These are phyloP conservation scores for Argentina anserina DNA, from an alignment of 306 rosid species.

Conservation along the genomic window DNA sequence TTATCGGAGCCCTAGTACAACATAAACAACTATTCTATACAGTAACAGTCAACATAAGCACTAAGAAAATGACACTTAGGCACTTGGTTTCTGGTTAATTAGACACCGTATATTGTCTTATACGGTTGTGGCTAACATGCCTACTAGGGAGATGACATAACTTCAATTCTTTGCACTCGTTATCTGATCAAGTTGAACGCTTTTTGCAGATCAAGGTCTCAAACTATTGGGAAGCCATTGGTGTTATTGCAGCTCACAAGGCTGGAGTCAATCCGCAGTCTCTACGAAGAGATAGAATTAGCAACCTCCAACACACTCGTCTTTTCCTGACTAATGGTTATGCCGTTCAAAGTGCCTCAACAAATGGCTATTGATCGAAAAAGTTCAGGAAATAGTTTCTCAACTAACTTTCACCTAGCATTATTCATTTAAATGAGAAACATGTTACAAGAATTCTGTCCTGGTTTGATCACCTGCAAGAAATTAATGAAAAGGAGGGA, in stretches of 20 bases:
- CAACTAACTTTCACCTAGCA: conserved; percentile 1
- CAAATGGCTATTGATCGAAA: conserved; percentile 15
- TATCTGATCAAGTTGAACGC: conserved; percentile 21
- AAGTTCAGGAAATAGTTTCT: not conserved
- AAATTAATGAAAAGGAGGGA: not conserved
- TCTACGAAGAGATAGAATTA: conserved; percentile 60
- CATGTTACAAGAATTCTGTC: not conserved
- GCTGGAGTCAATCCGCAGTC: conserved; percentile 84
- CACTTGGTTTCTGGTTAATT: conserved; percentile 23
- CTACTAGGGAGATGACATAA: not conserved
- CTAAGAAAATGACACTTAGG: conserved; percentile 5
- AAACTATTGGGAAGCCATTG: conserved; percentile 92
- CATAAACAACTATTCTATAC: not conserved
- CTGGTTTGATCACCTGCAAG: not conserved
- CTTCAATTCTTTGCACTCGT: conserved; percentile 17
- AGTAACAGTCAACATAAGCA: not conserved
- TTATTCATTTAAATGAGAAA: conserved; percentile 8
- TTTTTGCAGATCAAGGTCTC: conserved; percentile 73
- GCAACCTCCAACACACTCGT: conserved; percentile 37
- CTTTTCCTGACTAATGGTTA: conserved; percentile 43
- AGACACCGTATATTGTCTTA: not conserved
- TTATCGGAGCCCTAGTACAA: not conserved
- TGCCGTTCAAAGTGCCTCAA: conserved; percentile 30
- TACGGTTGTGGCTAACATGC: not conserved
- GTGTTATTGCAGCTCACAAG: conserved; percentile 87